phyloP scores from a whole-genome alignment of 2,329 filamentous ascomycete genomes.

The Eurotiales sp. region DNA sequence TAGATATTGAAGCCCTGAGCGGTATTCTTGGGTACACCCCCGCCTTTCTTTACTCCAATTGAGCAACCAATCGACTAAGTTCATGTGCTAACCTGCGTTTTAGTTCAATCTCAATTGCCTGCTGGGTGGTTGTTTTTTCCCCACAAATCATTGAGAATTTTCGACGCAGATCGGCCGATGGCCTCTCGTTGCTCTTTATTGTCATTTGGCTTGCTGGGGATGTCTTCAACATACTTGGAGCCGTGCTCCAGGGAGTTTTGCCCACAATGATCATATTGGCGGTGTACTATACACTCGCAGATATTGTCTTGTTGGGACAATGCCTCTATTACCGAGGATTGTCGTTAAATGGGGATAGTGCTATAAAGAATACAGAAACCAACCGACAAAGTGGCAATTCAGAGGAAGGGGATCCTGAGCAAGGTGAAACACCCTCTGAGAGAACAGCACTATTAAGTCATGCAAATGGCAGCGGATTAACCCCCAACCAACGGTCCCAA shows the following conservation, averaged over 20 bases:
- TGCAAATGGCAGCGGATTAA: conserved; percentile 19
- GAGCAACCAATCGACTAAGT: conserved; percentile 13
- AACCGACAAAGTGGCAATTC: conserved; percentile 19
- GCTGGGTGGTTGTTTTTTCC: conserved; percentile 96
- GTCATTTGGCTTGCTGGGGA: conserved; percentile 90
- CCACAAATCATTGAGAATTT: conserved; percentile 97
- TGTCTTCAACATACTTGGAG: conserved; percentile 95
- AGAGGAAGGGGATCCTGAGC: conserved; percentile 13
- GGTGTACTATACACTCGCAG: conserved; percentile 87
- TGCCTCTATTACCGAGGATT: conserved; percentile 97
- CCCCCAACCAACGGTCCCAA: too few species aligned
- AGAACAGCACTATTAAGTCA: conserved; percentile 27
- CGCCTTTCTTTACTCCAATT: conserved; percentile 4
- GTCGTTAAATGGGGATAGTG: conserved; percentile 29
- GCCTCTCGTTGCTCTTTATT: conserved; percentile 85
- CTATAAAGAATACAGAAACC: conserved; percentile 11
- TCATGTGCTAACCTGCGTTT: conserved; percentile 8
- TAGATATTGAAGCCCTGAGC: conserved; percentile 86
- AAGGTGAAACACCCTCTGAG: conserved; percentile 26
- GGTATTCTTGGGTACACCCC: conserved; percentile 77
- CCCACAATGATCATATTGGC: conserved; percentile 97
- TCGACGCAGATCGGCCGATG: conserved; percentile 76
- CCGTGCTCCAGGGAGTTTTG: conserved; percentile 82
- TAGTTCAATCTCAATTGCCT: conserved; percentile 92
- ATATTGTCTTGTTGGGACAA: conserved; percentile 81